phyloP scores from a whole-genome alignment of 768 basidiomycete genomes.

The Psilocybe tampanensis region DNA sequence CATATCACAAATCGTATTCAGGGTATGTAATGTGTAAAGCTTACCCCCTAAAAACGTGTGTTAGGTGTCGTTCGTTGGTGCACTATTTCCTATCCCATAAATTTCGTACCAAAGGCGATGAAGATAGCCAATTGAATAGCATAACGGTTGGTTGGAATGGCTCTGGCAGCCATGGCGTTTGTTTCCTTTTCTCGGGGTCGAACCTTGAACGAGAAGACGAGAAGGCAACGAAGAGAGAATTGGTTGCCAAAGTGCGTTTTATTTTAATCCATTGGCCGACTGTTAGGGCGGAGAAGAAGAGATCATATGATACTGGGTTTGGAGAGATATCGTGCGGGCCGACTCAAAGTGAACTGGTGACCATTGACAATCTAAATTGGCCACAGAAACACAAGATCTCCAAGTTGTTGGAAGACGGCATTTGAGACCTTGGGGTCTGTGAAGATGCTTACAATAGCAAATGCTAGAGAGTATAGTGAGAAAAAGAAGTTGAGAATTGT shows the following conservation, averaged over 20 bases:
- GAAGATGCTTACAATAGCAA: neutral
- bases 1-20: neutral
- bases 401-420: neutral
- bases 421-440: neutral
- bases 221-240: neutral
- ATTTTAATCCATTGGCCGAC: neutral
- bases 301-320: neutral
- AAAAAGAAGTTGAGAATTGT: neutral
- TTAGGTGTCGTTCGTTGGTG: neutral
- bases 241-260: neutral
- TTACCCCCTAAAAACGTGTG: conserved; percentile 26
- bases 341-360: neutral
- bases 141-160: conserved; percentile 62
- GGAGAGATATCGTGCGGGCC: neutral
- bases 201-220: conserved; percentile 9
- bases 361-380: neutral
- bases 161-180: conserved; percentile 36
- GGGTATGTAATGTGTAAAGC: neutral
- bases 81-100: conserved; percentile 1
- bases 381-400: neutral
- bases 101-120: conserved; percentile 69
- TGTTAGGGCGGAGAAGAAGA: neutral
- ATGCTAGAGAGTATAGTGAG: neutral
- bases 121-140: conserved; percentile 69
- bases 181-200: neutral